Evolutionary conservation across 495 filamentous ascomycete genomes (phyloP).

Genomic region (Penicillium riverlandense): DNA sequence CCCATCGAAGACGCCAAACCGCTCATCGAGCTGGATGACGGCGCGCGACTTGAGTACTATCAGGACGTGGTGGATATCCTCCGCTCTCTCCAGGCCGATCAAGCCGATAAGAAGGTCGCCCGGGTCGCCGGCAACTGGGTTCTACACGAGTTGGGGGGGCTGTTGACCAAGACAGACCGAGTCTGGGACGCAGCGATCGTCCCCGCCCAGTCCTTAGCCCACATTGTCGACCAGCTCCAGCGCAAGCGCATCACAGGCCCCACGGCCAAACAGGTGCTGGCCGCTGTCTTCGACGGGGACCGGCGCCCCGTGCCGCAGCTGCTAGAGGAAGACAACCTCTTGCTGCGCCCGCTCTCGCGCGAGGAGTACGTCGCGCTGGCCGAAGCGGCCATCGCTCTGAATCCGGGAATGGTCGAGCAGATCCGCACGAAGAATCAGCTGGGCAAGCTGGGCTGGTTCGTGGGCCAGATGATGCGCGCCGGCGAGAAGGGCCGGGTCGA

Average conservation of each 20-base stretch:
- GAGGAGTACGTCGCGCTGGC: slow-evolving; percentile 42
- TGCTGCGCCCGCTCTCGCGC: slow-evolving; percentile 49
- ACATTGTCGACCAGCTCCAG: slow-evolving; percentile 58
- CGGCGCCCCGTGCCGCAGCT: slow-evolving; percentile 47
- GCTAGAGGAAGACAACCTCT: slow-evolving; percentile 59
- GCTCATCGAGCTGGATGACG: slow-evolving; percentile 68
- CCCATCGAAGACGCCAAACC: slow-evolving; percentile 83
- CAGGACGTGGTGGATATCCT: slow-evolving; percentile 61
- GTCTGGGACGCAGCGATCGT: slow-evolving; percentile 51
- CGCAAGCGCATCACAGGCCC: slow-evolving; percentile 64
- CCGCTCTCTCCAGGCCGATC: slow-evolving; percentile 26
- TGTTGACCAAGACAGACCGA: slow-evolving; percentile 48
- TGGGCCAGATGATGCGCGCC: slow-evolving; percentile 82
- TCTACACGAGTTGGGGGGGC: slow-evolving; percentile 80
- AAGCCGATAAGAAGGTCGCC: slow-evolving; percentile 17
- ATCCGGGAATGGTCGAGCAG: slow-evolving; percentile 56
- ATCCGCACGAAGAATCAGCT: slow-evolving; percentile 58
- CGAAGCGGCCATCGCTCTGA: slow-evolving; percentile 35
- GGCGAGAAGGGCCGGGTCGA: slow-evolving; percentile 73
- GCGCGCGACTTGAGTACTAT: slow-evolving; percentile 76
- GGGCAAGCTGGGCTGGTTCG: slow-evolving; percentile 78
- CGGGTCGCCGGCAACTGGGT: slow-evolving; percentile 61
- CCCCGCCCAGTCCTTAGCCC: slow-evolving; percentile 51
- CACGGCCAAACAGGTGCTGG: slow-evolving; percentile 68
- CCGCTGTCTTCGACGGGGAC: slow-evolving; percentile 49